Evolutionary conservation across 306 rosid species (phyloP).

Genomic region (Malus orientalis): DNA sequence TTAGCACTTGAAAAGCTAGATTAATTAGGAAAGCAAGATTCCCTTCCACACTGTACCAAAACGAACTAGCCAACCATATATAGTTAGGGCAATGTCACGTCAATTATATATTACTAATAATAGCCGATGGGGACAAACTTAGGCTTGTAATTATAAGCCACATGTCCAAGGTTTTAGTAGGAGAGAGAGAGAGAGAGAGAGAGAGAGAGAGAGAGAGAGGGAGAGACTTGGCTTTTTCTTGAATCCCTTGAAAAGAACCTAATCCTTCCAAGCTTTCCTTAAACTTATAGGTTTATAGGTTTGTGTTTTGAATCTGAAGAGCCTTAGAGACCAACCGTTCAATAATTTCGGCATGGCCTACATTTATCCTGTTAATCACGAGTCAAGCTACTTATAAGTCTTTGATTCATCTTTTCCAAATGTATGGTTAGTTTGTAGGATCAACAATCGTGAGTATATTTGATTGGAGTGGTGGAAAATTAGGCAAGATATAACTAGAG

Average conservation of each 20-base stretch:
- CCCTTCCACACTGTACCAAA: conserved; percentile 1
- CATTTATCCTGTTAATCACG: neutral
- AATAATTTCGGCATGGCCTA: conserved; percentile 6
- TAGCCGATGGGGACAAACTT: neutral
- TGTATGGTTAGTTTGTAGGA: neutral
- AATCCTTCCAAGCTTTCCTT: conserved; percentile 21
- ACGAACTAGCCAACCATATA: conserved; percentile 9
- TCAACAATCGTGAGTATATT: neutral
- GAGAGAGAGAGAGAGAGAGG: too few species aligned
- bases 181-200: neutral
- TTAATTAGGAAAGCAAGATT: neutral
- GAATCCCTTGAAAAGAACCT: conserved; percentile 4
- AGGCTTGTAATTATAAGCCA: conserved; percentile 13
- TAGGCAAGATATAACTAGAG: neutral
- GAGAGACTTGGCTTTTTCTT: neutral
- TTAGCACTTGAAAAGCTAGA: neutral
- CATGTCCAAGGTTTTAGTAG: neutral
- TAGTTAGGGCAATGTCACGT: neutral
- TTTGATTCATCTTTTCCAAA: too few species aligned
- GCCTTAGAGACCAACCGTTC: neutral
- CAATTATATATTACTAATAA: neutral
- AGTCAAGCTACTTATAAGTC: neutral
- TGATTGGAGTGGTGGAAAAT: neutral
- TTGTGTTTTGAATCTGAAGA: neutral
- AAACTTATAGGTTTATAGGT: neutral